Percentiles rank a stretch among this genome's conserved stretches.
Conservation (phyloP, 2,329 filamentous ascomycete species). For the Monascus ruber region DNA sequence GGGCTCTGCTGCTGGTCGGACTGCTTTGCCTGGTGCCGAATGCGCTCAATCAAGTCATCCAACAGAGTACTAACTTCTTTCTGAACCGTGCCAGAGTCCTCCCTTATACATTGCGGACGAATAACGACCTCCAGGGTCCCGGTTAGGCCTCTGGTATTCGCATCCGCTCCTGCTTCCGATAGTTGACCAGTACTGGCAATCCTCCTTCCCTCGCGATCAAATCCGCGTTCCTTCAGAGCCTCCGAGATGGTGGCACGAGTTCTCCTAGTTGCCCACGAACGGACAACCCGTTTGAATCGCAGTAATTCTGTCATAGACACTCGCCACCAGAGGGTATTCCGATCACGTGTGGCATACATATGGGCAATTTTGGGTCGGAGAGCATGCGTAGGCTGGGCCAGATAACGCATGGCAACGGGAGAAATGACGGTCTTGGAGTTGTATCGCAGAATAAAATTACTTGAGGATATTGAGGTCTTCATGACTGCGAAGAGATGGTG, state of each 20-base stretch:
- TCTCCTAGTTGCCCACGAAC: slow-evolving; percentile 35
- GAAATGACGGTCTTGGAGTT: slow-evolving; percentile 11
- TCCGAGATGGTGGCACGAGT: slow-evolving; percentile 34
- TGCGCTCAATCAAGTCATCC: slow-evolving; percentile 4
- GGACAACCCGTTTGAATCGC: slow-evolving; percentile 33
- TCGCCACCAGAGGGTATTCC: slow-evolving; percentile 38
- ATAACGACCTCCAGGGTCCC: slow-evolving; percentile 27
- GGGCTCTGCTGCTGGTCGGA: not conserved
- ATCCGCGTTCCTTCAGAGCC: slow-evolving; percentile 37
- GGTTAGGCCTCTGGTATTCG: slow-evolving; percentile 12
- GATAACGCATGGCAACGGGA: slow-evolving; percentile 20
- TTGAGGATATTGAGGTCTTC: slow-evolving; percentile 9
- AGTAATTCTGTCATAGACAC: slow-evolving; percentile 21
- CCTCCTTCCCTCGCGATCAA: slow-evolving; percentile 22
- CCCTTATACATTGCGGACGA: slow-evolving; percentile 6
- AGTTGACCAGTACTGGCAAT: slow-evolving; percentile 1
- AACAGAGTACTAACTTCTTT: slow-evolving; percentile 10
- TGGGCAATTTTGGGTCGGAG: slow-evolving; percentile 27
- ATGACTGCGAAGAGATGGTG: slow-evolving; percentile 1
- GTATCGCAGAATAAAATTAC: slow-evolving; percentile 16
- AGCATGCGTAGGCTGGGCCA: slow-evolving; percentile 16
- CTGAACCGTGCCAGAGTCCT: slow-evolving; percentile 12
- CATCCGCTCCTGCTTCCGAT: not conserved
- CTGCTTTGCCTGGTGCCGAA: not conserved
- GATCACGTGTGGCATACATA: slow-evolving; percentile 26